Evolutionary conservation across 371 early-diverging fungal genomes (phyloP), one percentile per base, ranked within the genome.

Genomic region (Entomophthora muscae): DNA sequence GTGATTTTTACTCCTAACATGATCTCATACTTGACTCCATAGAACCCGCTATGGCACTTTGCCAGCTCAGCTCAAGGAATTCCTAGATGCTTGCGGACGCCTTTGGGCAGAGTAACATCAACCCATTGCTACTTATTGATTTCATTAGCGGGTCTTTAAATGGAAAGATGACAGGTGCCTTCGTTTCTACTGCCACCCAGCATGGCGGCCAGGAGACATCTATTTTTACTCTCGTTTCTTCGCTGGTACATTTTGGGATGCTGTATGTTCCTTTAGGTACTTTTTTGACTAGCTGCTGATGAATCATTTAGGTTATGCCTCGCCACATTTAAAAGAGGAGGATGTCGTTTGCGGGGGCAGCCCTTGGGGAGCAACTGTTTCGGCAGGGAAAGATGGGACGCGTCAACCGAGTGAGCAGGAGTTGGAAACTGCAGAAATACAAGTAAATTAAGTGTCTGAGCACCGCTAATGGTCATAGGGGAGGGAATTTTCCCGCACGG

Each of bases 121-220:
- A 21, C 21, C 21, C n/a, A 57, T 52, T 10, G 53, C 22, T 58
- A 21, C 26, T 21, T 23, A 28, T 21, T 22, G 5, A 1, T 1
- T 23, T 17, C 52, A 3, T 26, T 27, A 69, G 64, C 23, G 81
- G 81, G 13, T 77, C 81, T 0, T 68, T 90, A 56, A 67, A 71
- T n/a, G 85, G 84, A 17, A 91, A 89, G 71, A 78, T 80, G 63
- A 86, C 75, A 10, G 88, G 81, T 3, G 71, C 78, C 59, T 91
- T 92, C 69, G 82, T 81, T 53, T 82, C 84, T 28, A 83, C 90
- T 2, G 83, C 78, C 7, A 73, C 80, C 54, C 85, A 83, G 68
- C 79, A 80, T 65, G 89, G 89, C 55, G 90, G 90, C 3, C 85
- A 86, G 66, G 91, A 91, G 68, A 82, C 86, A 1, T 85, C 89